These are phyloP conservation scores for Cantharellus anzutake DNA, from an alignment of 768 basidiomycete genomes.

Conservation along the genomic window DNA sequence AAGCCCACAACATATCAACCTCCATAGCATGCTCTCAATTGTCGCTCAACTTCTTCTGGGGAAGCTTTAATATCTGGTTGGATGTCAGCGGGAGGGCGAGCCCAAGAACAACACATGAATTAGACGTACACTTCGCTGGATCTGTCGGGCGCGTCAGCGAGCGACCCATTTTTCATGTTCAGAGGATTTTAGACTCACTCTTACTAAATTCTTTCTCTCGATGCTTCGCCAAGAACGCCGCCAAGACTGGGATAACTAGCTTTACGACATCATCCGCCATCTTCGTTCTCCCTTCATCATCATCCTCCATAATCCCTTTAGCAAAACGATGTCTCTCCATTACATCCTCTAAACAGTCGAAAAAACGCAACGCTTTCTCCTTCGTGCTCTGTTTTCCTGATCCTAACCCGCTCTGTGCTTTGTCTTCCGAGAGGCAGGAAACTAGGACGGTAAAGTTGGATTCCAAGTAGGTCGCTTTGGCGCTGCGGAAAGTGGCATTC, in stretches of 20 bases:
- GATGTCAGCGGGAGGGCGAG: constrained; percentile 8
- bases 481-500: constrained; percentile 53
- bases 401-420: constrained; percentile 27
- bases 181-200: constrained; percentile 28
- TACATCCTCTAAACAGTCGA: constrained; percentile 61
- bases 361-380: constrained; percentile 71
- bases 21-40: constrained; percentile 39
- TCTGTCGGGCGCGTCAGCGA: constrained; percentile 20
- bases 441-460: constrained; percentile 64
- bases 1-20: not conserved
- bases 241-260: constrained; percentile 54
- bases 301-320: constrained; percentile 52
- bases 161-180: not conserved
- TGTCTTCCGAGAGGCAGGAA: constrained; percentile 35
- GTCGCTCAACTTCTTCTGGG: constrained; percentile 50
- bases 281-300: constrained; percentile 29
- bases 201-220: constrained; percentile 71
- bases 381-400: constrained; percentile 43
- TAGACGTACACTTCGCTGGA: constrained; percentile 46
- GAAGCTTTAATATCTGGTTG: constrained; percentile 57
- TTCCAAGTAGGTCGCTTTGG: constrained; percentile 72
- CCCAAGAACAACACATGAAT: not conserved
- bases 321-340: constrained; percentile 54
- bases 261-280: constrained; percentile 58
- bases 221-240: constrained; percentile 56